These are phyloP conservation scores for Pseudogymnoascus sp. DNA, from an alignment of 2,329 filamentous ascomycete genomes.

Conservation along the genomic window DNA sequence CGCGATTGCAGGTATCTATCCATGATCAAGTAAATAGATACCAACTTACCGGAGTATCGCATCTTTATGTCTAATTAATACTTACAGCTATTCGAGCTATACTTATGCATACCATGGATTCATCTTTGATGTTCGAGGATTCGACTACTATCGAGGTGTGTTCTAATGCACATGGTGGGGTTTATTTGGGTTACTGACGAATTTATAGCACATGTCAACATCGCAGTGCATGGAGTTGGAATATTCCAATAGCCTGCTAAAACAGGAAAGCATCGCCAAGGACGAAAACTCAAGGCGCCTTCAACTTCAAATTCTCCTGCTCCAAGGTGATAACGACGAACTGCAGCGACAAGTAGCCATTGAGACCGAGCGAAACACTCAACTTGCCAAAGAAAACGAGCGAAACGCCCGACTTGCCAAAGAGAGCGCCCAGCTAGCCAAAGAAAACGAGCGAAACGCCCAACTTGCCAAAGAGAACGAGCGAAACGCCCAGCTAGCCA, in stretches of 20 bases:
- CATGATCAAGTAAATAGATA: slow-evolving; percentile 8
- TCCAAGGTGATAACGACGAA: slow-evolving; percentile 64
- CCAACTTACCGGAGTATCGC: slow-evolving; percentile 6
- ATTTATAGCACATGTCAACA: slow-evolving; percentile 22
- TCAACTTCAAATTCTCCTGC: slow-evolving; percentile 58
- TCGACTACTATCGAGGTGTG: not conserved
- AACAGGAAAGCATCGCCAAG: slow-evolving; percentile 59
- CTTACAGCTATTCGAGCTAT: slow-evolving; percentile 5
- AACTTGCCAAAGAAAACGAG: not conserved
- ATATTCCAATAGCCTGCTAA: slow-evolving; percentile 56
- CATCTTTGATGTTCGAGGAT: slow-evolving; percentile 1
- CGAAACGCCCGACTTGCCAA: not conserved
- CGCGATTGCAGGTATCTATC: slow-evolving; percentile 10
- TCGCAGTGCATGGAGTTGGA: slow-evolving; percentile 52
- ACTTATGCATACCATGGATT: slow-evolving; percentile 7
- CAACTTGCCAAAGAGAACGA: not conserved
- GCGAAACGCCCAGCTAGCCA: not conserved
- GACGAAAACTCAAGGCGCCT: slow-evolving; percentile 67
- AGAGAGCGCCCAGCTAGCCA: not conserved
- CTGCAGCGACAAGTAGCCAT: slow-evolving; percentile 52
- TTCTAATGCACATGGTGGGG: not conserved
- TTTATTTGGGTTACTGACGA: not conserved
- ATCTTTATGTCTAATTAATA: slow-evolving; percentile 1
- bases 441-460: not conserved
- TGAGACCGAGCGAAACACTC: not conserved